phyloP scores from a whole-genome alignment of 345 rosid species.

The Brassica nigra region DNA sequence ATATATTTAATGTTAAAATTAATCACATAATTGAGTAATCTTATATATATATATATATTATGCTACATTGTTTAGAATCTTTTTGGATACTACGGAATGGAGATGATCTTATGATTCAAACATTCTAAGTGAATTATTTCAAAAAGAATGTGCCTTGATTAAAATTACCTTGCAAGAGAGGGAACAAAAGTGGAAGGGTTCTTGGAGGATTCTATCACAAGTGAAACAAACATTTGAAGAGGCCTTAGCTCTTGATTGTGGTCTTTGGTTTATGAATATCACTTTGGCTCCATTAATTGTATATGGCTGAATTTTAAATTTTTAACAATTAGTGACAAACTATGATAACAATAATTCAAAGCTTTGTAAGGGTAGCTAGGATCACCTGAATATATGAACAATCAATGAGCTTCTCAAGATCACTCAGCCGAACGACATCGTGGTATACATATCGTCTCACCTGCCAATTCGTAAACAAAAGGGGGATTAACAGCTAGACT shows the following conservation, averaged over 20 bases:
- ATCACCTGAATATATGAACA: constrained; percentile 86
- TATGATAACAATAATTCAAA: background rate
- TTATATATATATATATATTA: background rate
- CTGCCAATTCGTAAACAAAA: constrained; percentile 42
- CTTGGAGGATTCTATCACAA: constrained; percentile 94
- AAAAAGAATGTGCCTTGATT: background rate
- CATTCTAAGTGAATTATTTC: background rate
- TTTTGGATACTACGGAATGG: background rate
- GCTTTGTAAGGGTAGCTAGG: background rate
- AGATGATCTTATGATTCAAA: background rate
- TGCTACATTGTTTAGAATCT: background rate
- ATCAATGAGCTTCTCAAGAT: constrained; percentile 91
- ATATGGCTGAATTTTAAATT: constrained; percentile 64
- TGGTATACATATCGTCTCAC: constrained; percentile 92
- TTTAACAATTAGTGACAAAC: background rate
- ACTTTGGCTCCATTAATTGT: constrained; percentile 94
- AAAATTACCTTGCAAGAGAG: constrained; percentile 87
- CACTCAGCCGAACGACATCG: constrained; percentile 78
- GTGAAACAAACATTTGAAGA: constrained; percentile 82
- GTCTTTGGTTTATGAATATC: constrained; percentile 88
- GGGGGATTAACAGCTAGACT: background rate
- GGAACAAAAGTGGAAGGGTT: constrained; percentile 87
- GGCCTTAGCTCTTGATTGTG: constrained; percentile 82
- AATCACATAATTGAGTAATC: background rate
- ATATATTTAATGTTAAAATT: background rate